Conservation (phyloP, 176 grass and related monocot species). For the maize (Zea mays) region DNA sequence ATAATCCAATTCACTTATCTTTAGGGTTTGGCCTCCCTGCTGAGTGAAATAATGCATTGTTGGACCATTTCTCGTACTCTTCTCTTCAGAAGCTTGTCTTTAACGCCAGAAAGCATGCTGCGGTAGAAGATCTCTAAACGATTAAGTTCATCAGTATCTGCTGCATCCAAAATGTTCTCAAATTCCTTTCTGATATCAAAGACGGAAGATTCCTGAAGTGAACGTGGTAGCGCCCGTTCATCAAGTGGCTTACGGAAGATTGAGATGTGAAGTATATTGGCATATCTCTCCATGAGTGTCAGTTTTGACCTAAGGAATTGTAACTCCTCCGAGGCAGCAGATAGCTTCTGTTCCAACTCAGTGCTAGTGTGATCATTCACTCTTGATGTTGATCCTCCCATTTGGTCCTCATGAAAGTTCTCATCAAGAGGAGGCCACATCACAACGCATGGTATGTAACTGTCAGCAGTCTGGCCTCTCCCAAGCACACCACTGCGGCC, state of each 20-base stretch:
- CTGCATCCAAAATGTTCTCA: constrained; percentile 68
- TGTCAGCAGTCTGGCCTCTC: constrained; percentile 58
- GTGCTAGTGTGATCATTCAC: constrained; percentile 13
- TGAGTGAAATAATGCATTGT: constrained; percentile 69
- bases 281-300: constrained; percentile 81
- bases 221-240: constrained; percentile 58
- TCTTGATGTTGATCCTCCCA: constrained; percentile 37
- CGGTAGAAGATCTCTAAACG: constrained; percentile 84
- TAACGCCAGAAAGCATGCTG: constrained; percentile 78
- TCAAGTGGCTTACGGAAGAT: constrained; percentile 87
- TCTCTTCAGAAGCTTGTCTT: constrained; percentile 85
- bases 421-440: constrained; percentile 77
- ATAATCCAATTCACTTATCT: constrained; percentile 39
- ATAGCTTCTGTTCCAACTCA: constrained; percentile 64
- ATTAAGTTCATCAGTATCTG: constrained; percentile 71
- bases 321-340: constrained; percentile 60
- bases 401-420: constrained; percentile 33
- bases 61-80: constrained; percentile 75
- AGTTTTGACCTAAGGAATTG: constrained; percentile 64
- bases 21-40: constrained; percentile 46
- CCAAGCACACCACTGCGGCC: constrained; percentile 86
- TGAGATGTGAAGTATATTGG: constrained; percentile 87
- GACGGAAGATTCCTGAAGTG: constrained; percentile 65
- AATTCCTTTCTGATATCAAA: constrained; percentile 92
- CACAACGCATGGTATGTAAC: constrained; percentile 73